These are phyloP conservation scores for Cladobotryum mycophilum DNA, from an alignment of 2,329 filamentous ascomycete genomes.

Conservation along the genomic window DNA sequence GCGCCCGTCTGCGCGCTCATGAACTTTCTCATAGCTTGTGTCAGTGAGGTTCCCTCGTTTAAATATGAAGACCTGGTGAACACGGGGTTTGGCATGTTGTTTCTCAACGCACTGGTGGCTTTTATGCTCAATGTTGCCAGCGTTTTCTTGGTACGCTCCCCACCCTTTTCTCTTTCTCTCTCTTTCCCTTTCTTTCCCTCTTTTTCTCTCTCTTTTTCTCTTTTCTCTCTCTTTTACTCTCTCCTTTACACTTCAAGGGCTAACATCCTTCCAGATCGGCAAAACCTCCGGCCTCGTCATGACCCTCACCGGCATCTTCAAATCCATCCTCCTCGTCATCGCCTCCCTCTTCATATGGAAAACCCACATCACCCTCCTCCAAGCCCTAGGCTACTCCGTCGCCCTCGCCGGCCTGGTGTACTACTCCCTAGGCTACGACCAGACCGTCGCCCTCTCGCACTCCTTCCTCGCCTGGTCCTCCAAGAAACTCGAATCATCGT, in stretches of 20 bases:
- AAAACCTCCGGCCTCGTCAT: conserved; percentile 83
- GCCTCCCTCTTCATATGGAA: conserved; percentile 73
- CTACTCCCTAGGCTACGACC: conserved; percentile 40
- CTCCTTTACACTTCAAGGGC: conserved; percentile 9
- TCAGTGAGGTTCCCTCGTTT: conserved; percentile 63
- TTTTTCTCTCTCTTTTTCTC: not conserved
- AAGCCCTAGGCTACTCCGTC: conserved; percentile 72
- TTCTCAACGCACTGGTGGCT: conserved; percentile 70
- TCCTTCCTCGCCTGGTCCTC: conserved; percentile 19
- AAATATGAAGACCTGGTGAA: conserved; percentile 58
- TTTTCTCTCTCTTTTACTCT: not conserved
- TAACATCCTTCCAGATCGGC: conserved; percentile 57
- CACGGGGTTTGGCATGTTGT: conserved; percentile 58
- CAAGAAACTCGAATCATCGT: conserved; percentile 17
- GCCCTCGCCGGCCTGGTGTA: conserved; percentile 49
- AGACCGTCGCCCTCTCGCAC: conserved; percentile 21
- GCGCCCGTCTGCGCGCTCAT: conserved; percentile 77
- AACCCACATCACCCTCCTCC: conserved; percentile 62
- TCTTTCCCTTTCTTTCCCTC: not conserved
- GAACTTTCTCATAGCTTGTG: conserved; percentile 65
- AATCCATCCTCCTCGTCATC: conserved; percentile 77
- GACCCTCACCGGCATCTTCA: conserved; percentile 79
- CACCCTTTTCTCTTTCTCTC: not conserved
- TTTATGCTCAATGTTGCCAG: conserved; percentile 78
- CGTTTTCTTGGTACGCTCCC: conserved; percentile 67